Conservation (phyloP, 306 rosid species). For the Quercus bicolor region DNA sequence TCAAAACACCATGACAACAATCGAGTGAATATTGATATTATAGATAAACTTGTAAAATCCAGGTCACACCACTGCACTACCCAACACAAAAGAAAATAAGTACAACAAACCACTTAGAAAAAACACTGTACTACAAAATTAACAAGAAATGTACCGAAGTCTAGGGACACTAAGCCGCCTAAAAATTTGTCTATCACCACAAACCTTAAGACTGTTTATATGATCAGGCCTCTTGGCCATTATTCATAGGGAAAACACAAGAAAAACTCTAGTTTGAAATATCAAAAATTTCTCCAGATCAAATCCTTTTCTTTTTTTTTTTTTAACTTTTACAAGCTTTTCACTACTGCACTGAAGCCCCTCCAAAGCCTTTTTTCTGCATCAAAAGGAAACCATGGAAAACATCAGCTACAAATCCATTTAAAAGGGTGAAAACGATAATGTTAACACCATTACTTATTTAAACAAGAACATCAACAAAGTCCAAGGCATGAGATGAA, state of each 20-base stretch:
- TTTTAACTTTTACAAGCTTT: constrained; percentile 32
- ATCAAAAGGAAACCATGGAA: constrained; percentile 21
- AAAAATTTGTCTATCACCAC: constrained; percentile 37
- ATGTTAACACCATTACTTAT: background rate
- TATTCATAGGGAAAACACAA: constrained; percentile 29
- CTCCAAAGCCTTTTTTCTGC: constrained; percentile 36
- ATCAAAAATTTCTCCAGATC: constrained; percentile 23
- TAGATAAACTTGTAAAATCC: background rate
- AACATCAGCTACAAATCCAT: constrained; percentile 17
- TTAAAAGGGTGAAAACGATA: background rate
- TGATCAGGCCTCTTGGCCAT: constrained; percentile 34
- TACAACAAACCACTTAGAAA: background rate
- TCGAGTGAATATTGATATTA: background rate
- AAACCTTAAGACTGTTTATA: constrained; percentile 24
- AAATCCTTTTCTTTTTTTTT: constrained; percentile 19
- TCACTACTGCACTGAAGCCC: constrained; percentile 14
- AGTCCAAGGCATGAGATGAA: background rate
- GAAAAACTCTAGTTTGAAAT: constrained; percentile 22
- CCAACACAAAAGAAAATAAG: constrained; percentile 5
- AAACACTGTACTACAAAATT: constrained; percentile 21
- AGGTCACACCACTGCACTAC: constrained; percentile 22
- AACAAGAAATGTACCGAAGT: constrained; percentile 29
- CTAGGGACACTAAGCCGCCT: constrained; percentile 32
- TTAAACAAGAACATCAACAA: background rate
- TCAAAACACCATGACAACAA: background rate